Evolutionary conservation across 2,329 filamentous ascomycete genomes (phyloP), one percentile per base, ranked within the genome.

Genomic region (Colletotrichum sp.): DNA sequence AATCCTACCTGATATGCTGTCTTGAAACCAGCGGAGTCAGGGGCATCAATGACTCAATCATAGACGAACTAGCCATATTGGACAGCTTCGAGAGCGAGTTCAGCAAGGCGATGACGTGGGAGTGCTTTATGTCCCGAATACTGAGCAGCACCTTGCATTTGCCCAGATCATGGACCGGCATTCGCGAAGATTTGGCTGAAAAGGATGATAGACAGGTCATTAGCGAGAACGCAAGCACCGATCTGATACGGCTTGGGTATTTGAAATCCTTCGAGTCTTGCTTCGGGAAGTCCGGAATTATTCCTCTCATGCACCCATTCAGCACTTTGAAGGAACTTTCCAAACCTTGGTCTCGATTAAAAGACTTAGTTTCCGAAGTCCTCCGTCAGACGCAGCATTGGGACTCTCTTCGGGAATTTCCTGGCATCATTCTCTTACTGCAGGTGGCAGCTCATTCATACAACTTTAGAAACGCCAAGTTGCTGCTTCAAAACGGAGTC

Each of bases 21-120:
- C 5, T 67, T 1, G 22, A 22, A 3, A 32, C 0, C 4, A 4
- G 3, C 0, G 9, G 2, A 3, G 12, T 5, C 0, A 5, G 6
- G 1, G 2, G n/a, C 2, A 13, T 32, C 2, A 3, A 13, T 3
- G 7, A 2, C 2, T 36, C 25, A 3, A 7, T 72, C 18, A 16
- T 67, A 1, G 62, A 60, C 6, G 61, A 43, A 48, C 8, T 71
- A 4, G 62, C 18, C 4, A 5, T 16, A 16, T 8, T 30, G 5
- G 18, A 22, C n/a, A 18, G 10, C 15, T 16, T 18, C 3, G 5
- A 43, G 13, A 8, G 7, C 55, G 7, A 8, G 9, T 5, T 34
- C 2, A 32, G 13, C 28, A 32, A 52, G 6, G 27, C 22, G 2
- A 10, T 1, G 3, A 6, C 27, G 3, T 70, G 58, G 67, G 7